Evolutionary conservation across 2,329 filamentous ascomycete genomes (phyloP), one percentile per base, ranked within the genome.

Genomic region (Paecilomyces dactylethromorphus): DNA sequence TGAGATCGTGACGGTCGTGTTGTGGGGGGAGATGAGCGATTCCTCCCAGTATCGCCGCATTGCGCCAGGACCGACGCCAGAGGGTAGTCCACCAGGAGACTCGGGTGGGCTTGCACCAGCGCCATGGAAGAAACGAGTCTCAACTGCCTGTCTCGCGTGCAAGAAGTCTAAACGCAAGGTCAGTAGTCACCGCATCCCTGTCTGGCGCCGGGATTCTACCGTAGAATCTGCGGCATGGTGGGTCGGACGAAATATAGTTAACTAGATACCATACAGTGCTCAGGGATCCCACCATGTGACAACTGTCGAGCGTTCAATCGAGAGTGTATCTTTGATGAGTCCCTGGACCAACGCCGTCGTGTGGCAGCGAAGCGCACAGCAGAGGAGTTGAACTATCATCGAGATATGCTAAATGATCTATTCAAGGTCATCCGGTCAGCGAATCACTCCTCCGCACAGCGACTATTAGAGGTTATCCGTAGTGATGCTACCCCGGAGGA

Each of bases 291-390:
- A 8, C 74, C 75, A 1, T 78, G 75, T 56, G 66, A 73, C 24
- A 75, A 75, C 54, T 78, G 75, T 61, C 65, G 68, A 33, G 60
- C 70, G 31, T 73, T 71, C 55, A 67, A 69, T 22, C 63, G 70
- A 31, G 65, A 68, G 35, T 78, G 75, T 3, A 78, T 87, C 29
- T 82, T 87, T 67, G 86, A 88, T 66, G 82, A 84, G 68, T 83
- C 82, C 1, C 79, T 82, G 33, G 81, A 87, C 58, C 84, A 84
- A 8, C 70, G 75, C 11, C 72, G 74, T 3, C 71, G 75, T 18
- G 72, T 76, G 18, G 72, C 71, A 0, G 72, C 71, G 10, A 78
- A 76, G 59, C 67, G 74, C 8, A 76, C 74, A 3, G 67, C 74
- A 2, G 72, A 76, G 54, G 74, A 77, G 60, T 66, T 77, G 15